These are phyloP conservation scores for Corymbia maculata DNA, from an alignment of 345 rosid species.

Conservation along the genomic window DNA sequence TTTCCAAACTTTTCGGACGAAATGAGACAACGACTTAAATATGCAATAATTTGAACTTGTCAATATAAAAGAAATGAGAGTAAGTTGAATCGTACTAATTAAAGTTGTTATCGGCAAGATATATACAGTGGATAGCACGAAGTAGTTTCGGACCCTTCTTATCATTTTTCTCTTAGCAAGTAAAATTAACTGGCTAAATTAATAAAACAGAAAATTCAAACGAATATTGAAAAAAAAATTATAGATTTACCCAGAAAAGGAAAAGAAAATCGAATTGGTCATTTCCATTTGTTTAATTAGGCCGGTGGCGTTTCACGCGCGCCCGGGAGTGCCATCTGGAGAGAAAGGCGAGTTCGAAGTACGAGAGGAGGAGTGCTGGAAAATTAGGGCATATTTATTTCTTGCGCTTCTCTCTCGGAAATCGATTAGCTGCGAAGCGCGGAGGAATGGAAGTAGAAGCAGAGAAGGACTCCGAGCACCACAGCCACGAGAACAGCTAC, in stretches of 20 bases:
- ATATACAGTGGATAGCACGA: not conserved
- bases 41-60: not conserved
- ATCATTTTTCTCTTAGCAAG: not conserved
- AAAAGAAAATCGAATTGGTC: not conserved
- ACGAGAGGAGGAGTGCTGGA: not conserved
- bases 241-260: accelerated
- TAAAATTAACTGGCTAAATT: not conserved
- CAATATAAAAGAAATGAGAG: not conserved
- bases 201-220: not conserved
- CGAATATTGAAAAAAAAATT: not conserved
- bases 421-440: not conserved
- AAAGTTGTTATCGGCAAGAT: not conserved
- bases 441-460: slow-evolving; percentile 38
- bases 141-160: not conserved
- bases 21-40: not conserved
- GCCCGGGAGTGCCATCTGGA: not conserved
- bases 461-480: slow-evolving; percentile 57
- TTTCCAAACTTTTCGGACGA: accelerated
- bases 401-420: not conserved
- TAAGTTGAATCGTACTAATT: not conserved
- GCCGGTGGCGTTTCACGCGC: not conserved
- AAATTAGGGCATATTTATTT: not conserved
- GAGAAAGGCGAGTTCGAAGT: not conserved
- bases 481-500: slow-evolving; percentile 8
- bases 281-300: not conserved